Conservation (phyloP, 2,329 filamentous ascomycete species). For the Fusarium odoratissimum region DNA sequence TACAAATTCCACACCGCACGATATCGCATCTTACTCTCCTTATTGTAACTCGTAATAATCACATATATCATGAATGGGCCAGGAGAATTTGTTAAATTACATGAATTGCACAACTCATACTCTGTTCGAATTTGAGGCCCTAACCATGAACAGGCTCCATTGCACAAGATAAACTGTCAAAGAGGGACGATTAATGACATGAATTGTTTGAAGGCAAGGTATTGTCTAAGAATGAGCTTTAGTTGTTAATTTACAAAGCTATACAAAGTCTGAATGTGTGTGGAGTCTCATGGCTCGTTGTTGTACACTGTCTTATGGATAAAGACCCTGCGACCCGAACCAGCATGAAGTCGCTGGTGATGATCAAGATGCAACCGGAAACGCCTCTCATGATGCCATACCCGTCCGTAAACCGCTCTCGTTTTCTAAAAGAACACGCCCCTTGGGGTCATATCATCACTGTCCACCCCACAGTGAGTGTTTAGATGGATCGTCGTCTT, state of each 20-base stretch:
- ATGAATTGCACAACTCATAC: too few species aligned
- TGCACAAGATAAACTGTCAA: background rate
- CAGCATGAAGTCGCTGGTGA: constrained; percentile 9
- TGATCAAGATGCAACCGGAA: constrained; percentile 30
- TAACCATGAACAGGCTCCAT: background rate
- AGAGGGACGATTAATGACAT: background rate
- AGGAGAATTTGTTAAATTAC: too few species aligned
- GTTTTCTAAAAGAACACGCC: background rate
- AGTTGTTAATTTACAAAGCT: constrained; percentile 36
- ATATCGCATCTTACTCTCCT: background rate
- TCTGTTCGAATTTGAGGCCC: background rate
- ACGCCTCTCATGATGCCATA: constrained; percentile 32
- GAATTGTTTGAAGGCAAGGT: background rate
- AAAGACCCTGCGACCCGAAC: constrained; percentile 9
- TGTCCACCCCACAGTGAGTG: background rate
- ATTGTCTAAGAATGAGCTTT: constrained; percentile 2
- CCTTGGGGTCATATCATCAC: background rate
- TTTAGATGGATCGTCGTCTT: constrained; percentile 38
- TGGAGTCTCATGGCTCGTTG: constrained; percentile 42
- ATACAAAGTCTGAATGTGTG: constrained; percentile 32
- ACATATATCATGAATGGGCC: background rate
- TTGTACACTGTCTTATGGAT: constrained; percentile 39
- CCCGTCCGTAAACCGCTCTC: background rate
- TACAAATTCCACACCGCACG: too few species aligned
- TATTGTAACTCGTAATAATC: background rate